These are phyloP conservation scores for Nicotiana obtusifolia DNA, from an alignment of 257 asterid species.

Conservation along the genomic window DNA sequence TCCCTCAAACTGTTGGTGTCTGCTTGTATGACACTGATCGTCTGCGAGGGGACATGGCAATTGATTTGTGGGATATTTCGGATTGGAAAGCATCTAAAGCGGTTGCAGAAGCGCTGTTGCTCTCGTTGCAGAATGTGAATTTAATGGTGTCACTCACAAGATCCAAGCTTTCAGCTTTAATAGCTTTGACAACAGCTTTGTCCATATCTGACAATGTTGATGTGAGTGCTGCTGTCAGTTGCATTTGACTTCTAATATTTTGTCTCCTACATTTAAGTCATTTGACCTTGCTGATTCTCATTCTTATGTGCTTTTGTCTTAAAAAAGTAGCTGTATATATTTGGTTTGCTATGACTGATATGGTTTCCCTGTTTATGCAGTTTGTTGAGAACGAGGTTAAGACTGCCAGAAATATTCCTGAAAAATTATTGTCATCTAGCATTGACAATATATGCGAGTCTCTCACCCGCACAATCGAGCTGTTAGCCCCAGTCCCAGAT, in stretches of 20 bases:
- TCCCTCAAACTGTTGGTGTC: conserved; percentile 29
- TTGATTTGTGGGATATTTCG: conserved; percentile 69
- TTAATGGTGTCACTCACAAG: conserved; percentile 40
- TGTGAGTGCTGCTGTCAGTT: conserved; percentile 33
- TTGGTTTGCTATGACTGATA: conserved; percentile 7
- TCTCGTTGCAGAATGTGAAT: conserved; percentile 56
- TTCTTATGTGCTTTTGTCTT: not conserved
- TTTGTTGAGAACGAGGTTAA: conserved; percentile 31
- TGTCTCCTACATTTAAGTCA: not conserved
- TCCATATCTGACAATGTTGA: conserved; percentile 39
- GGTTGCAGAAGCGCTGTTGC: conserved; percentile 61
- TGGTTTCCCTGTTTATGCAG: conserved; percentile 47
- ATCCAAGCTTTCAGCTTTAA: conserved; percentile 73
- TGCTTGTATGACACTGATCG: conserved; percentile 50
- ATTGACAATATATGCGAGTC: conserved; percentile 52
- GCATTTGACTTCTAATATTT: conserved; percentile 10
- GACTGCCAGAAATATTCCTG: conserved; percentile 47
- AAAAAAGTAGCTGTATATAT: not conserved
- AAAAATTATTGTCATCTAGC: conserved; percentile 48
- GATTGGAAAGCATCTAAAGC: conserved; percentile 63
- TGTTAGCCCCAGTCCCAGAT: conserved; percentile 42
- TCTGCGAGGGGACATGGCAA: conserved; percentile 62
- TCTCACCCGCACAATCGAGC: conserved; percentile 49
- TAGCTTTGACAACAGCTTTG: conserved; percentile 55
- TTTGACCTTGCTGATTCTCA: not conserved